A percentile compares a stretch with the other conserved stretches of the same genome.
Conservation (phyloP, 2,329 filamentous ascomycete species). For the Neurospora crassa region DNA sequence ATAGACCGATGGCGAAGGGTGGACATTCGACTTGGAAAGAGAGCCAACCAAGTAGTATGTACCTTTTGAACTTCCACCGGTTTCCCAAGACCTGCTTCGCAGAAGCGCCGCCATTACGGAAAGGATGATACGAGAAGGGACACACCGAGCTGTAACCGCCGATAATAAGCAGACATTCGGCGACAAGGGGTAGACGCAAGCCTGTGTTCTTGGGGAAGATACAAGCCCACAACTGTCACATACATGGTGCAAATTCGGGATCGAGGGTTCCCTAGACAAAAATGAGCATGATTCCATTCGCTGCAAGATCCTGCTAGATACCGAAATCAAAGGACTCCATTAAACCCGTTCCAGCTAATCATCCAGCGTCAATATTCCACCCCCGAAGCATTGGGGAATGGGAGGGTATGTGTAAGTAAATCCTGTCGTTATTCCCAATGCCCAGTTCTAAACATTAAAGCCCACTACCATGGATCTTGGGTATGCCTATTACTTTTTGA, state of each 20-base stretch:
- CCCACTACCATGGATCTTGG: background rate
- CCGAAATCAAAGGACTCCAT: background rate
- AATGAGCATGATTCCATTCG: background rate
- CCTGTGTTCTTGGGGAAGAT: background rate
- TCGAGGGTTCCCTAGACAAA: background rate
- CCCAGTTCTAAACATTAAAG: background rate
- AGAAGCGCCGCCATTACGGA: background rate
- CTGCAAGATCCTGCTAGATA: background rate
- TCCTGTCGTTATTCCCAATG: background rate
- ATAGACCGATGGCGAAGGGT: background rate
- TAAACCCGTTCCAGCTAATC: background rate
- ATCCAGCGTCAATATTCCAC: background rate
- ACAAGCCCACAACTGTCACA: background rate
- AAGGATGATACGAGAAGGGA: background rate
- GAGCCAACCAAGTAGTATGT: background rate
- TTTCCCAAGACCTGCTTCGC: background rate
- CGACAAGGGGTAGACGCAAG: background rate
- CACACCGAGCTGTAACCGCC: background rate
- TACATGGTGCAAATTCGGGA: background rate
- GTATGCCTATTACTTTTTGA: background rate
- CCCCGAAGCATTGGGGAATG: background rate
- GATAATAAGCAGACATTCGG: background rate
- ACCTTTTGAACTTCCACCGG: background rate
- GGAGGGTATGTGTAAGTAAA: background rate
- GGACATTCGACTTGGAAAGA: background rate